phyloP scores from a whole-genome alignment of 495 filamentous ascomycete genomes.

The Aeminium ludgeri region DNA sequence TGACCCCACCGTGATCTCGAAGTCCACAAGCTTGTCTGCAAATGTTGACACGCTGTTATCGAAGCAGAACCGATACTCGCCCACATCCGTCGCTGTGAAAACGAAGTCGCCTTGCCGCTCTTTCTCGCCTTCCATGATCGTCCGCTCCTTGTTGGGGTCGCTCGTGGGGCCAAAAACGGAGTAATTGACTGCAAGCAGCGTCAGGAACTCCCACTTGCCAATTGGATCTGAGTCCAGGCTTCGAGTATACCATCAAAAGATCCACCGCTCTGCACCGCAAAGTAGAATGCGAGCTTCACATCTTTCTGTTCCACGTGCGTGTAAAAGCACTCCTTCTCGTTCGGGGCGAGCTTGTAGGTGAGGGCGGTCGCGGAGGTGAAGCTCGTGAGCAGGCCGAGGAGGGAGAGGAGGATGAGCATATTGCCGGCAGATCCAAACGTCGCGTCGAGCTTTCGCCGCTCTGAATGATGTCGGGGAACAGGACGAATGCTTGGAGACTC shows the following conservation, averaged over 20 bases:
- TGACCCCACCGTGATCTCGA: conserved; percentile 77
- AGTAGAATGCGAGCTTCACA: conserved; percentile 94
- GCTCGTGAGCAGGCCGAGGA: conserved; percentile 50
- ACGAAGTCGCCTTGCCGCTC: conserved; percentile 97
- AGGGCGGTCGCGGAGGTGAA: conserved; percentile 61
- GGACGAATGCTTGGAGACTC: no score
- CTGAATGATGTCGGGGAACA: no score
- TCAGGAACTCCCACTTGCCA: conserved; percentile 72
- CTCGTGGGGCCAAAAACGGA: conserved; percentile 59
- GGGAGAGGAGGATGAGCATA: conserved; percentile 24
- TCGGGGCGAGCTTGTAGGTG: conserved; percentile 77
- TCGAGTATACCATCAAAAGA: conserved; percentile 8
- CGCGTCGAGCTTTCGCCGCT: no score
- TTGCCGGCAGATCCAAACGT: not conserved
- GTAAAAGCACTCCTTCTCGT: conserved; percentile 95
- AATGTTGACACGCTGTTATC: conserved; percentile 97
- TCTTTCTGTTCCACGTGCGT: conserved; percentile 53
- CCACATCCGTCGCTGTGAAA: conserved; percentile 83
- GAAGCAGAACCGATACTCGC: conserved; percentile 96
- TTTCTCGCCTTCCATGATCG: conserved; percentile 74
- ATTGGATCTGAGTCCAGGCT: conserved; percentile 20
- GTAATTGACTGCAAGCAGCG: conserved; percentile 55
- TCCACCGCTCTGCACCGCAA: conserved; percentile 51
- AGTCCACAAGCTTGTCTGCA: conserved; percentile 95
- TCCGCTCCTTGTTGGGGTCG: conserved; percentile 35